phyloP scores from a whole-genome alignment of 768 basidiomycete species.

The Naematelia encephala region DNA sequence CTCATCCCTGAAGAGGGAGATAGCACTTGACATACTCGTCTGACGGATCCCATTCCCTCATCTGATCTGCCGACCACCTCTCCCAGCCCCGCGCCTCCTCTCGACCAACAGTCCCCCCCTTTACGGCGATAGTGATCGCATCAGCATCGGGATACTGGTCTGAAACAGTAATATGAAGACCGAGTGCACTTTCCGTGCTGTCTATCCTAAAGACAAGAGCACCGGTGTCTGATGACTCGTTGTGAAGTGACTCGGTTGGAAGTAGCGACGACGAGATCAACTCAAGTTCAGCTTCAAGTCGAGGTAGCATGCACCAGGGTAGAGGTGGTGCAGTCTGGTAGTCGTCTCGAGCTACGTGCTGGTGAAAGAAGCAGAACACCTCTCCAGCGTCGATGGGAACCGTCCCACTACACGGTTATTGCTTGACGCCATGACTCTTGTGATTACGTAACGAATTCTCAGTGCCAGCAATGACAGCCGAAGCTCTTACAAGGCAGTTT shows the following conservation, averaged over 20 bases:
- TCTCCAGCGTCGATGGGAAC: too few species aligned
- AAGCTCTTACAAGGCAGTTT: too few species aligned
- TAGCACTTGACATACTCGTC: constrained; percentile 29
- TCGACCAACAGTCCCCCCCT: constrained; percentile 31
- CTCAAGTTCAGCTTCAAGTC: constrained; percentile 55
- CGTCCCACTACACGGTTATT: too few species aligned
- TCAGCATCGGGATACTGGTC: constrained; percentile 39
- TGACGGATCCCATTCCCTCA: constrained; percentile 35
- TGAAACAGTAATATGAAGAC: constrained; percentile 16
- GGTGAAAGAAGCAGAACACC: too few species aligned
- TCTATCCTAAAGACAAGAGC: constrained; percentile 14
- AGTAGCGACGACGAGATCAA: constrained; percentile 64
- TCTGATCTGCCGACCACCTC: constrained; percentile 27
- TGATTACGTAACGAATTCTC: neutral
- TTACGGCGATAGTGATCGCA: constrained; percentile 28
- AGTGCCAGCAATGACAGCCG: too few species aligned
- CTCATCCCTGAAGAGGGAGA: constrained; percentile 53
- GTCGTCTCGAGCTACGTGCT: too few species aligned
- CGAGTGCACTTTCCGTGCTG: constrained; percentile 41
- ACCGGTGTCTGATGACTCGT: neutral
- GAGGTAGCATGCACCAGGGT: neutral
- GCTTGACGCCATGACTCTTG: too few species aligned
- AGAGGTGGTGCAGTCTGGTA: neutral
- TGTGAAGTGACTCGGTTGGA: constrained; percentile 56
- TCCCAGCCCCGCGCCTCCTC: constrained; percentile 45